A percentile compares a stretch with the other conserved stretches of the same genome.
Conservation (phyloP, 1,284 basidiomycete species). For the Blastosporella zonata region DNA sequence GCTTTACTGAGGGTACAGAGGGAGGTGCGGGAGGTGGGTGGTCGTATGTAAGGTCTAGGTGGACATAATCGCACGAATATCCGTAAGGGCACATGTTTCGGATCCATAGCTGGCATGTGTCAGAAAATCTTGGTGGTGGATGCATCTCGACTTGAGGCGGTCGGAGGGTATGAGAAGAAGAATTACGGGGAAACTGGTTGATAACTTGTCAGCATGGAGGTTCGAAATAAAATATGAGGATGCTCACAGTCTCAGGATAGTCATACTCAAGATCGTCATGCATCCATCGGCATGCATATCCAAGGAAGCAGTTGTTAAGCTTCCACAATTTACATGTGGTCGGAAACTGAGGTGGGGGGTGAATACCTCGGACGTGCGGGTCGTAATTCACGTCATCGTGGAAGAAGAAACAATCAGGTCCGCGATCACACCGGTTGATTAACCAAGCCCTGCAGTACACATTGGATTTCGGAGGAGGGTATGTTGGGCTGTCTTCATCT, state of each 20-base stretch:
- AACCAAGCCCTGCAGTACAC: slow-evolving; percentile 20
- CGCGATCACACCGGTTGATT: slow-evolving; percentile 19
- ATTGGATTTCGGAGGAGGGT: slow-evolving; percentile 11
- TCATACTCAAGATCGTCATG: slow-evolving; percentile 18
- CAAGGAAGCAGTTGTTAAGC: slow-evolving; percentile 6
- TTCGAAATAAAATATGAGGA: background rate
- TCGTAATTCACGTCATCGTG: slow-evolving; percentile 20
- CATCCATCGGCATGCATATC: slow-evolving; percentile 12
- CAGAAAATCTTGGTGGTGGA: slow-evolving; percentile 4
- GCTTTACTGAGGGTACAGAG: background rate
- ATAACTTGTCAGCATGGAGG: background rate
- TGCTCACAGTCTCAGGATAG: slow-evolving; percentile 15
- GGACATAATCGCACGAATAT: slow-evolving; percentile 28
- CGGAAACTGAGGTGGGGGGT: slow-evolving; percentile 11
- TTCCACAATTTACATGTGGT: slow-evolving; percentile 3
- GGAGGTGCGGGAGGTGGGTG: background rate
- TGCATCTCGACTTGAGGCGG: background rate
- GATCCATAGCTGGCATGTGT: slow-evolving; percentile 27
- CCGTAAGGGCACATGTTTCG: slow-evolving; percentile 22
- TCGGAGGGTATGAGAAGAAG: background rate
- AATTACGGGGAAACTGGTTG: too few relatives aligned
- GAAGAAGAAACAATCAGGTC: slow-evolving; percentile 17
- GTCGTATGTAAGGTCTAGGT: slow-evolving; percentile 28
- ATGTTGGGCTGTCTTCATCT: background rate
- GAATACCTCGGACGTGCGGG: slow-evolving; percentile 13